Base-by-base conservation (phyloP, 495 filamentous ascomycete genomes). In the Daldinia vernicosa region DNA sequence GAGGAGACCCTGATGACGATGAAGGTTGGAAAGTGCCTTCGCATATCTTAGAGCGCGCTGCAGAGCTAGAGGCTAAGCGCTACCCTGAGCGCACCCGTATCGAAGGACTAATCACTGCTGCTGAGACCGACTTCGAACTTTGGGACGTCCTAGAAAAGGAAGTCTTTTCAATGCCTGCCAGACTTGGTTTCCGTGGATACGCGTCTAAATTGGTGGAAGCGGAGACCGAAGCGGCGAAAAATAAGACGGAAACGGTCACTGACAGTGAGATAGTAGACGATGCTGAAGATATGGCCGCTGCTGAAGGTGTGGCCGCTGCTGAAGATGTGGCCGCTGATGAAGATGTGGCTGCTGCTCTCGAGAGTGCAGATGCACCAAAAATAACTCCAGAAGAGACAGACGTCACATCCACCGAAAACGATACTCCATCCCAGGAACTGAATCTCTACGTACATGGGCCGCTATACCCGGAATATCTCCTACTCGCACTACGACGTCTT, bases 101-200 rank as follows among this genome's bases (percentile, higher is more conserved):
- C 14, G 83, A 85, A 67, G 57, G 59, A 14, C 70, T 84, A 63
- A 81, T 93, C 69, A 70, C 75, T 14, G 66, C 60, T 1, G 87
- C 87, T 8, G 76, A 80, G 53, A 88, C 88, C 0, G 93, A 95
- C 64, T 77, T 85, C 17, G 87, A 88, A 27, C 75, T 96, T 8
- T 96, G 93, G 93, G 79, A 86, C 3, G 79, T 93, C 0, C 84
- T 95, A 67, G 85, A 92, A 63, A 78, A 82, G 3, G 87, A 91
- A 57, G 89, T 96, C 19, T 93, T 93, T 73, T 82, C 85, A 1
- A 80, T 93, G 74, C 81, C 89, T 6, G 66, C 73, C 4, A 84
- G 83, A 63, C 70, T 80, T 4, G 79, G 78, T 37, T 60, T 84
- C 8, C 17, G 35, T 12, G 60, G 57, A 24, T 69, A 14, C 8